Conservation (phyloP, 371 early-diverging fungal genomes). For the Gilbertella persicaria region DNA sequence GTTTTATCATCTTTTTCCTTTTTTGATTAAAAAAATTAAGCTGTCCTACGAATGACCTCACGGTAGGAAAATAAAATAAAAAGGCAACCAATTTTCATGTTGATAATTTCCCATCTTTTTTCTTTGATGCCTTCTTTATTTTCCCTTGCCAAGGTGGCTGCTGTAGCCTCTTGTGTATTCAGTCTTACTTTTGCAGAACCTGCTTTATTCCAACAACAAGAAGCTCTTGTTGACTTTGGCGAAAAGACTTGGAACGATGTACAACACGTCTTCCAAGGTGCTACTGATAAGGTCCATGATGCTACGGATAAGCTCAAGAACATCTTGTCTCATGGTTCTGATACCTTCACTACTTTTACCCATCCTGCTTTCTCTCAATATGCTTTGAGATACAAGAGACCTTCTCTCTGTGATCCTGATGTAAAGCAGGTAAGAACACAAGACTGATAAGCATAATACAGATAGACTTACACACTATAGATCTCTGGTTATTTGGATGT, state of each 20-base stretch:
- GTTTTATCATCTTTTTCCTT: not conserved
- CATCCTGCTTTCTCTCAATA: conserved; percentile 74
- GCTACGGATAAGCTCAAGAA: conserved; percentile 22
- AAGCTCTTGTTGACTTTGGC: conserved; percentile 23
- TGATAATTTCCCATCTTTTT: conserved; percentile 7
- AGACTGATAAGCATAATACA: conserved; percentile 4
- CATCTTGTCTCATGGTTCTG: conserved; percentile 19
- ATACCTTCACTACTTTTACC: conserved; percentile 40
- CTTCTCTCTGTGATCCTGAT: conserved; percentile 54
- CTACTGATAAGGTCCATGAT: conserved; percentile 10
- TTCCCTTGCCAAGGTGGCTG: conserved; percentile 27
- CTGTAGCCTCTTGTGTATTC: conserved; percentile 19
- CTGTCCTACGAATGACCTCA: not conserved
- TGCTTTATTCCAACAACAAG: conserved; percentile 28
- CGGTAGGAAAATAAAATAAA: not conserved
- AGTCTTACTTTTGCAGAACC: conserved; percentile 22
- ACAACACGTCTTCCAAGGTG: conserved; percentile 21
- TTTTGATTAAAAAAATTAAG: not conserved
- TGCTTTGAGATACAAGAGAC: conserved; percentile 73
- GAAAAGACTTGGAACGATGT: conserved; percentile 28
- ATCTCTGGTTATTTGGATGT: conserved; percentile 80
- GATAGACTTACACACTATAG: conserved; percentile 24
- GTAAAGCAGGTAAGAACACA: conserved; percentile 34
- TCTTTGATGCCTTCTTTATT: conserved; percentile 25
- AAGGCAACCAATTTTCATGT: not conserved